Evolutionary conservation across 2,329 filamentous ascomycete genomes (phyloP), one percentile per base, ranked within the genome.

Genomic region (Aureobasidium sp.): DNA sequence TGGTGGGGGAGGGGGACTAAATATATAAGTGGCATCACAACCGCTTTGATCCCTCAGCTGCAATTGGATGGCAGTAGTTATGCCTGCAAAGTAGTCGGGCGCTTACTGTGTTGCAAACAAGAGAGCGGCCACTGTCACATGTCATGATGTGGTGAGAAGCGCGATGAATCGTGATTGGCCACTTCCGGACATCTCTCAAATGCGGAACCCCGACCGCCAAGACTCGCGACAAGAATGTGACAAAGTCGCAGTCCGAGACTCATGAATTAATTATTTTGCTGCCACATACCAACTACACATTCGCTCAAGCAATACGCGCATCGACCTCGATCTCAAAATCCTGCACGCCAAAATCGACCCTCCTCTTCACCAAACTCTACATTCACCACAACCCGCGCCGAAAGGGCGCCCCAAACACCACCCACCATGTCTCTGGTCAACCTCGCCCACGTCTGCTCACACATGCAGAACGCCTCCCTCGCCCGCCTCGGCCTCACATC

Each of bases 401-500:
- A 62, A 55, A 62, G 48, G 63, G 57, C 57, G 36, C 34, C 51
- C 63, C 32, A 63, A 61, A 53, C 46, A 36, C 15, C 43, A 47
- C 34, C 29, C 68, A 67, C 64, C 67, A 89, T 90, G 87, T 89
- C 87, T 70, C 83, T 96, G 76, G 80, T 84, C 72, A 85, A 87
- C 76, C 83, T 96, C 66, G 82, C 85, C 69, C 80, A 93, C 79
- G 85, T 92, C 77, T 95, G 90, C 82, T 92, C 91, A 67, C 92
- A 96, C 79, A 82, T 97, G 63, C 90, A 94, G 75, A 97, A 97
- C 80, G 90, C 89, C 67, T 88, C 88, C 62, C 86, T 86, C 70
- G 90, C 89, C n/a, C 86, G 88, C 1, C 85, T 97, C 0, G 89
- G 88, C 67, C 81, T 96, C 56, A 96, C 92, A 36, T 95, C 90